phyloP scores from a whole-genome alignment of 2,329 filamentous ascomycete species.

The Penicillium corylophilum region DNA sequence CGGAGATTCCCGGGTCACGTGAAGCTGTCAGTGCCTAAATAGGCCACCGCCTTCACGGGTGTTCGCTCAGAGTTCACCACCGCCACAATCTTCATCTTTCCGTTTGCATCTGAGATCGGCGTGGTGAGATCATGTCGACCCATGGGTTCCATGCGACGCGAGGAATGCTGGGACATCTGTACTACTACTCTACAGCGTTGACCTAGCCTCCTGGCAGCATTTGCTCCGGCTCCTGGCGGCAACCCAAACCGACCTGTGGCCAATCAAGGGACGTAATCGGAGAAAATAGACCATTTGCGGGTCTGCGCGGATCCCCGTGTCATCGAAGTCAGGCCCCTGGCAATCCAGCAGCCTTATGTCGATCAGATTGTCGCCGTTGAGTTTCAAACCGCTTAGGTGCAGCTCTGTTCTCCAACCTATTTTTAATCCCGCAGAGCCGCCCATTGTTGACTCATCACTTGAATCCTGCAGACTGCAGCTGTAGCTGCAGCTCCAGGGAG shows the following conservation, averaged over 20 bases:
- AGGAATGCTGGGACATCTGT: constrained; percentile 10
- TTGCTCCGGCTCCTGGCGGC: constrained; percentile 19
- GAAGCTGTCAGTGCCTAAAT: neutral
- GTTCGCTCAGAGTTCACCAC: neutral
- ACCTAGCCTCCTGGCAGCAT: constrained; percentile 6
- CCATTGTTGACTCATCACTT: neutral
- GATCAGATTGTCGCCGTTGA: constrained; percentile 18
- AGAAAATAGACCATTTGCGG: constrained; percentile 6
- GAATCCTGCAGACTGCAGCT: neutral
- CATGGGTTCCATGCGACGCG: constrained; percentile 15
- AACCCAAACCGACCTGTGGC: constrained; percentile 15
- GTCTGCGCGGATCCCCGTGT: constrained; percentile 16
- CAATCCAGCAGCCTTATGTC: constrained; percentile 2
- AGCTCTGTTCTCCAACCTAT: constrained; percentile 12
- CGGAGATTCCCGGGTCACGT: constrained; percentile 10
- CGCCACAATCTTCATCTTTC: neutral
- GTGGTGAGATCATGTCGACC: constrained; percentile 13
- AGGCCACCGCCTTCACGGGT: neutral
- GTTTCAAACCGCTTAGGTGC: constrained; percentile 16
- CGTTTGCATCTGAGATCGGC: constrained; percentile 18
- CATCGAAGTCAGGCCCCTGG: constrained; percentile 6
- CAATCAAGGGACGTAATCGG: constrained; percentile 12
- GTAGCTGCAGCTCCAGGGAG: neutral
- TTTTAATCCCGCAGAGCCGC: constrained; percentile 8
- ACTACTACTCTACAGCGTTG: constrained; percentile 7